Evolutionary conservation across 2,329 filamentous ascomycete species (phyloP), one percentile per base, ranked within the genome.

Genomic region (Aspergillus ibericus): DNA sequence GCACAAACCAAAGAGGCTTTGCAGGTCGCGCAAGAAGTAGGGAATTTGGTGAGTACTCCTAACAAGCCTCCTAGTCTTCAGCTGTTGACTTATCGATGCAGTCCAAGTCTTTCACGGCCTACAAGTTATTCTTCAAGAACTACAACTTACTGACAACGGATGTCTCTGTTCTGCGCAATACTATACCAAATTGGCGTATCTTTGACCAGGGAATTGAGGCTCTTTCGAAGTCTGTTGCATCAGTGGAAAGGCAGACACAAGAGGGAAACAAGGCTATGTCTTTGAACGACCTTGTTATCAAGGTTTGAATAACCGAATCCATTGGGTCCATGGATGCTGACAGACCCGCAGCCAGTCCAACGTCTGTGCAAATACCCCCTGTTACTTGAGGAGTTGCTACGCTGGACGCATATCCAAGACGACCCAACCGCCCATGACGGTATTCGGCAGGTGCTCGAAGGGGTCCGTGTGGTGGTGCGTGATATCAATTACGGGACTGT

Each of bases 41-140:
- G 78, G 35, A 78, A 75, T 65, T 75, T 84, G 70, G 83, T 85
- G 69, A 61, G 72, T 52, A 15, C 5, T 1, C 22, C 1, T 16
- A 9, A 32, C 13, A 27, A 3, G 3, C 15, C 15, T 22, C 10
- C 6, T 25, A 4, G 29, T 22, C 2, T 6, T 25, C 34, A 10
- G 15, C n/a, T 58, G 78, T 65, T 84, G 80, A 80, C 72, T 69
- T 85, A 78, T 61, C 66, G 13, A 18, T 53, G 13, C 63, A 96
- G 91, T 88, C 96, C 78, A 84, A 85, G 59, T 86, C 87, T 0
- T 95, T 98, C 76, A 89, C 90, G 70, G 82, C 89, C 51, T 99
- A 99, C 71, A 90, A 96, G 76, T 91, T 96, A 67, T 99, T 96
- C 72, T 90, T 91, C 35, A 89, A 90, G 53, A 93, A 93, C 70